A percentile compares a stretch with the other conserved stretches of the same genome.
Evolutionary conservation across 2,329 filamentous ascomycete genomes (phyloP).

Genomic region (Diplodia intermedia): DNA sequence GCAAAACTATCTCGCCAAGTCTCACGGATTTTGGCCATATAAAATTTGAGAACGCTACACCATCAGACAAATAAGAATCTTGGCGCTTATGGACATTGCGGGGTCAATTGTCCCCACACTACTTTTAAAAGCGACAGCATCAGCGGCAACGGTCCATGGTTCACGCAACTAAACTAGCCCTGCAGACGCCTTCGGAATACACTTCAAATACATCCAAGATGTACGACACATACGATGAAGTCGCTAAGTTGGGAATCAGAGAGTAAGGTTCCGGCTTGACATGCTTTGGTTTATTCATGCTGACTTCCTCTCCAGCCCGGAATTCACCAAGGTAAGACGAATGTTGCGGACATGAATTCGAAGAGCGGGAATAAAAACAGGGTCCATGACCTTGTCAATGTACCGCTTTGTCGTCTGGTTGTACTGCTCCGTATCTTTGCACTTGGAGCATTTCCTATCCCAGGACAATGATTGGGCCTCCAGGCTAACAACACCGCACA

Average conservation of each 20-base stretch:
- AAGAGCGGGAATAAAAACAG: no score
- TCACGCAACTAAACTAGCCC: not conserved
- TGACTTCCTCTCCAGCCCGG: not conserved
- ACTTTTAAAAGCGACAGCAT: not conserved
- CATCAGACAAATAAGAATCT: not conserved
- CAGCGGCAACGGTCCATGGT: not conserved
- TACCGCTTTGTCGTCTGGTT: not conserved
- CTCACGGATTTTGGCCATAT: no score
- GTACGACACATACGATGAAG: constrained; percentile 14
- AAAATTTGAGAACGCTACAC: no score
- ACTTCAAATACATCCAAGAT: not conserved
- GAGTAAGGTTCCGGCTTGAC: not conserved
- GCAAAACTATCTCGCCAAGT: no score
- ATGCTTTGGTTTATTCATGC: not conserved
- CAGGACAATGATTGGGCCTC: no score
- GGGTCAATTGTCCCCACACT: not conserved
- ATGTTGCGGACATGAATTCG: no score
- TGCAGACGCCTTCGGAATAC: not conserved
- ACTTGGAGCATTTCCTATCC: no score
- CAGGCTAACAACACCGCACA: not conserved
- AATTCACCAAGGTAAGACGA: not conserved
- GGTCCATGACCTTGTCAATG: no score
- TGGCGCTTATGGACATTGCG: not conserved
- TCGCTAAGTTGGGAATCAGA: not conserved
- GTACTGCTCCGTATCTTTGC: not conserved